Evolutionary conservation across 495 filamentous ascomycete genomes (phyloP), one percentile per base, ranked within the genome.

Genomic region (Xeromyces bisporus): DNA sequence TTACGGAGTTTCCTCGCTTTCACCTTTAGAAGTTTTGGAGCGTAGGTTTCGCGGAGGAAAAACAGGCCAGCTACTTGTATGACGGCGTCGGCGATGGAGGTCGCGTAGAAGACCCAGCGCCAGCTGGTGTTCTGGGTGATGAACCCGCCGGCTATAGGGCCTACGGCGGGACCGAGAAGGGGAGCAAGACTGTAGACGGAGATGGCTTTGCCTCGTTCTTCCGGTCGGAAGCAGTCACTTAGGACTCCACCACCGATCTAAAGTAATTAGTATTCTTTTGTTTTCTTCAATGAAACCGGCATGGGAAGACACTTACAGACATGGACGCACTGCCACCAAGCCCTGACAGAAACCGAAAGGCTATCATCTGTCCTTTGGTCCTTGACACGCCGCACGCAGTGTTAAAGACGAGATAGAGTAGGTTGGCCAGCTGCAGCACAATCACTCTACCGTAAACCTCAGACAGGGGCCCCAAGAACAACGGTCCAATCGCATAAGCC

Each of bases 361-460:
- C 62, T 15, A 75, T 59, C 48, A 77, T 57, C 32, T 70, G 47
- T 0, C 34, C 57, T 35, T 59, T 64, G n/a, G 46, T 67, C 30
- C 64, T 42, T 3, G 61, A 40, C 7, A 69, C 55, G 3, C 61
- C 71, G 37, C 67, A 71, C 2, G 54, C 63, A 28, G 64, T 60
- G 34, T 73, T 73, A 34, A 67, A 76, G 2, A 68, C 43, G 0
- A 75, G 60, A 39, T 79, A 91, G 36, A 80, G 73, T 4, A 68
- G 29, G 34, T 83, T 82, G 6, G 71, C 52, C 2, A 58, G 46
- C 15, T 70, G 69, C 14, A 83, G 53, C 7, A 84, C 64, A 4
- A 62, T 56, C 0, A 66, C 53, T 20, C 81, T 64, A 0, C 81
- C 81, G 36, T 80, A 83, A 10, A 84, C 72, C 47, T 89, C 80